Evolutionary conservation across 345 rosid species (phyloP).

Genomic region (Populus simonii): DNA sequence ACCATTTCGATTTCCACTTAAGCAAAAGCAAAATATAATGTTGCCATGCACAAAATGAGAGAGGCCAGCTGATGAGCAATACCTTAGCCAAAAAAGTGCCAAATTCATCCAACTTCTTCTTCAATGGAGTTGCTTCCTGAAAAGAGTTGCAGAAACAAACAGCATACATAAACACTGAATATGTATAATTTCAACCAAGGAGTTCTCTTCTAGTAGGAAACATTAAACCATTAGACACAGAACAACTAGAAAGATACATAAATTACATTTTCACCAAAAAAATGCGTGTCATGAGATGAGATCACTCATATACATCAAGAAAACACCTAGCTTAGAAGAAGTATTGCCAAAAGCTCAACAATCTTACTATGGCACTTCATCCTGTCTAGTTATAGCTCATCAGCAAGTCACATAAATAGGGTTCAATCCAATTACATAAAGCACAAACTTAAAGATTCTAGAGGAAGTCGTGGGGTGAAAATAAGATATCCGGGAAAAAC

Average conservation of each 20-base stretch:
- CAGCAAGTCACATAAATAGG: not conserved
- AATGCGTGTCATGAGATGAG: not conserved
- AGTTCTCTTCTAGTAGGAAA: not conserved
- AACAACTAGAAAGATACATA: not conserved
- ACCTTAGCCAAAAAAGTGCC: slow-evolving; percentile 97
- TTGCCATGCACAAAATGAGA: not conserved
- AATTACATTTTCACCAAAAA: not conserved
- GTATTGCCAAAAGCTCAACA: not conserved
- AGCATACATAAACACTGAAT: not conserved
- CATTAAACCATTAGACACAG: not conserved
- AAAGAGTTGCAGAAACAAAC: slow-evolving; percentile 22
- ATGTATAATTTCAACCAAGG: not conserved
- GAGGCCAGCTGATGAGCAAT: slow-evolving; percentile 17
- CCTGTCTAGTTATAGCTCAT: not conserved
- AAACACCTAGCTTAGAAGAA: slow-evolving; percentile 1
- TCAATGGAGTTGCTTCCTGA: slow-evolving; percentile 94
- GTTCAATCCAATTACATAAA: not conserved
- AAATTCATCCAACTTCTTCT: slow-evolving; percentile 97
- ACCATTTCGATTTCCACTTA: not conserved
- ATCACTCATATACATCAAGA: not conserved
- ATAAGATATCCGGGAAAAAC: slow-evolving; percentile 7
- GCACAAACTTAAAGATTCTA: slow-evolving; percentile 4
- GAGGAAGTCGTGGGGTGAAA: not conserved
- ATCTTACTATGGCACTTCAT: slow-evolving; percentile 3
- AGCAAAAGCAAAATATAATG: not conserved